A percentile compares a stretch with the other conserved stretches of the same genome.
phyloP scores from a whole-genome alignment of 495 filamentous ascomycete genomes.

The Penicillium maclennaniae region DNA sequence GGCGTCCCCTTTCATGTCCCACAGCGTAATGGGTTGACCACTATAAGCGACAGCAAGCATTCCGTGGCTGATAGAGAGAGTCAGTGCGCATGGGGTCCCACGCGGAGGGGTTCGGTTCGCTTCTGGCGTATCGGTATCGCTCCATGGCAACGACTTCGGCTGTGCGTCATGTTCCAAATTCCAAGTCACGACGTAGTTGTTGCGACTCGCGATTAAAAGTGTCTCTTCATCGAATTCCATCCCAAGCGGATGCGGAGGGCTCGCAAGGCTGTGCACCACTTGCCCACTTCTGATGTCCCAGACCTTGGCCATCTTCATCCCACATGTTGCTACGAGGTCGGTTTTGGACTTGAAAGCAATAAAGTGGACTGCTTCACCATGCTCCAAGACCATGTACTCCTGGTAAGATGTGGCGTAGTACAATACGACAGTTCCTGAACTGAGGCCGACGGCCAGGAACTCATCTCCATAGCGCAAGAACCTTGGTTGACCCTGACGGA shows the following conservation, averaged over 20 bases:
- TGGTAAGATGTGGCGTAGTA: background rate
- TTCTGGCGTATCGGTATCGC: background rate
- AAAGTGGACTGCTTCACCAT: background rate
- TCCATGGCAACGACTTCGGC: background rate
- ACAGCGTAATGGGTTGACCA: background rate
- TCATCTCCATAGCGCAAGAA: constrained; percentile 17
- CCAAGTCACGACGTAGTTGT: background rate
- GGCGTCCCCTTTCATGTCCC: constrained; percentile 16
- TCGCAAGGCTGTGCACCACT: background rate
- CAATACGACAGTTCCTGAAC: background rate
- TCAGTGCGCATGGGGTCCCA: background rate
- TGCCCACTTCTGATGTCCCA: constrained; percentile 11
- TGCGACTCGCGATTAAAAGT: background rate
- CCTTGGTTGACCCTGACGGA: constrained; percentile 14
- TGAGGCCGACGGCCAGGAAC: background rate
- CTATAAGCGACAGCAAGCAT: background rate
- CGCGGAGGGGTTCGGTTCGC: background rate
- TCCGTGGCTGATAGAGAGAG: background rate
- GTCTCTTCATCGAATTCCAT: background rate
- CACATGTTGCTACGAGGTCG: background rate
- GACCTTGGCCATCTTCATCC: constrained; percentile 14
- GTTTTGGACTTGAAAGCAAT: background rate
- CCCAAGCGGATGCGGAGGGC: background rate
- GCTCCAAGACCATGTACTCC: background rate
- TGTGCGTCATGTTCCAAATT: background rate